Base-by-base conservation (phyloP, 306 rosid species). In the Sicyos baderoa region DNA sequence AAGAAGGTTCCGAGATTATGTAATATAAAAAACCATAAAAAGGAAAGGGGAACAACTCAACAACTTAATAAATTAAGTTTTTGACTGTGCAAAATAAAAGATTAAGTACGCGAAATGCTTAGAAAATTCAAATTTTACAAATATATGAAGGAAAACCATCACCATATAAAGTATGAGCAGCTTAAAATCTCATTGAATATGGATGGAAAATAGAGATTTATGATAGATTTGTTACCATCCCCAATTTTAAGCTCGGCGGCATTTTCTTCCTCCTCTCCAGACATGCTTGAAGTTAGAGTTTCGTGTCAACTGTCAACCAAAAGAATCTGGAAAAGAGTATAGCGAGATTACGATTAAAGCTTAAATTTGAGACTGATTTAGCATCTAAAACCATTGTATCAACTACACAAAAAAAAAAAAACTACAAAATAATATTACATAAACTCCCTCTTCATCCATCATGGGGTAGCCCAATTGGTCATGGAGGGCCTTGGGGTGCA, bases 161-260 rank as follows among this genome's bases (percentile, higher is more conserved):
- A 42, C 47, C 14, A 16, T 17, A 9, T 5, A 60, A 25, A 60
- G 8, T n/a, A 16, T 2, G 49, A 40, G 45, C 9, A 9, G 3
- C 51, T 40, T 42, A 17, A 63, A 62, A 63, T 40, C 29, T 63
- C 51, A 63, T 37, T n/a, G 22, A 63, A 37, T 18, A 18, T 19
- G 44, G 32, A 40, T 42, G 15, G 9, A 64, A 37, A 37, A 9
- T 61, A 7, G 17, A 44, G 70, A 64, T 44, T 0, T 14, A 47
- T 21, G 55, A 66, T 10, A 66, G 54, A 13, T 13, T 45, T 47
- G 29, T 1, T 81, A 92, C 97, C 95, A 23, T 92, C 96, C 71
- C 98, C 96, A 57, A 92, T 92, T 86, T 92, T 92, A 49, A 92
- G 96, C 86, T 92, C 95, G 0, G 96, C 91, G 13, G 96, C 98